phyloP scores from a whole-genome alignment of 2,329 filamentous ascomycete species.

The Seiridium unicorne region DNA sequence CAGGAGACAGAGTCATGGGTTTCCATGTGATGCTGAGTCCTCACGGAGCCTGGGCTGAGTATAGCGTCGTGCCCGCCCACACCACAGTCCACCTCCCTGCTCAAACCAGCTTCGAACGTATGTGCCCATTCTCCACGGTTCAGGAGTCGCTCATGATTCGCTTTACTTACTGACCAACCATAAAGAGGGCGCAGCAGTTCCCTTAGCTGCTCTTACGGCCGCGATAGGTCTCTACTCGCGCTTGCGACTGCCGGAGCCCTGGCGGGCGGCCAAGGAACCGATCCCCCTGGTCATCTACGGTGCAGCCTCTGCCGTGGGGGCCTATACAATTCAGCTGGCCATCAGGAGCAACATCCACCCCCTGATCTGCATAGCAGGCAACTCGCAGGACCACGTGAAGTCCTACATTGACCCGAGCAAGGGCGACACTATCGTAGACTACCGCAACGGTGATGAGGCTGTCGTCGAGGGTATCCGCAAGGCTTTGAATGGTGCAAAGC shows the following conservation, averaged over 20 bases:
- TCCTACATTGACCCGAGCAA: slow-evolving; percentile 48
- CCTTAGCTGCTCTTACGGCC: slow-evolving; percentile 53
- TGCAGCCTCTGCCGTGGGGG: slow-evolving; percentile 54
- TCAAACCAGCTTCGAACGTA: slow-evolving; percentile 48
- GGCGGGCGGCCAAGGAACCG: slow-evolving; percentile 31
- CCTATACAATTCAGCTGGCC: slow-evolving; percentile 58
- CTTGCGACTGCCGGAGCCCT: slow-evolving; percentile 48
- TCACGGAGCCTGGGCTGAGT: slow-evolving; percentile 59
- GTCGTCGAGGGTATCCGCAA: slow-evolving; percentile 44
- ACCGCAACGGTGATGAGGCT: slow-evolving; percentile 53
- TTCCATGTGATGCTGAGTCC: slow-evolving; percentile 43
- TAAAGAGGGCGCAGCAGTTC: slow-evolving; percentile 53
- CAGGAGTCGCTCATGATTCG: too few relatives aligned
- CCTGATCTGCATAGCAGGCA: slow-evolving; percentile 58
- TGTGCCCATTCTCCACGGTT: not conserved
- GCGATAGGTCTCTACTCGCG: slow-evolving; percentile 47
- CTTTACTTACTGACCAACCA: slow-evolving; percentile 6
- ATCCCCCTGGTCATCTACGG: slow-evolving; percentile 50
- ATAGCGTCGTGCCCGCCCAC: slow-evolving; percentile 53
- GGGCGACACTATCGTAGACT: slow-evolving; percentile 60
- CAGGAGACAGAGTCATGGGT: slow-evolving; percentile 7
- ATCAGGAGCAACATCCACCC: slow-evolving; percentile 56
- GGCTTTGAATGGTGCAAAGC: slow-evolving; percentile 36
- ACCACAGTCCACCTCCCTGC: slow-evolving; percentile 56
- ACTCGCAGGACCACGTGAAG: slow-evolving; percentile 48